Conservation (phyloP, 495 filamentous ascomycete species). For the Tricharina praecox region DNA sequence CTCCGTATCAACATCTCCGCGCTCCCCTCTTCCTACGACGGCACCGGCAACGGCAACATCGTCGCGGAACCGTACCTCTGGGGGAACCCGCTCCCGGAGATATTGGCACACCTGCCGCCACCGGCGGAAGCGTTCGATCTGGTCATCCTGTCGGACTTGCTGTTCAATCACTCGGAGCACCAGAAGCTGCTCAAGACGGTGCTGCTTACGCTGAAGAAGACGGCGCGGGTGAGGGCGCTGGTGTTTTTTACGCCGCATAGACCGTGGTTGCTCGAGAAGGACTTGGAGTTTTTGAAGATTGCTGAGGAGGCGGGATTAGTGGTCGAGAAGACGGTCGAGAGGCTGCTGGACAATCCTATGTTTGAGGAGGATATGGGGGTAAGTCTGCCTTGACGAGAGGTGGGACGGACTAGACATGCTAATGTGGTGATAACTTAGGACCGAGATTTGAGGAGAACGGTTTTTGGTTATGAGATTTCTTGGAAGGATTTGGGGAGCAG, state of each 20-base stretch:
- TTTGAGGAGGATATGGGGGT: conserved; percentile 75
- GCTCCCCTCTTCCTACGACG: conserved; percentile 30
- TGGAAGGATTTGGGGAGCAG: conserved; percentile 30
- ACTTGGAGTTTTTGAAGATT: conserved; percentile 69
- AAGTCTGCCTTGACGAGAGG: conserved; percentile 20
- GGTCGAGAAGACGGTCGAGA: conserved; percentile 64
- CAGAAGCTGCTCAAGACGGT: conserved; percentile 55
- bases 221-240: conserved; percentile 42
- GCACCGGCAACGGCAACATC: conserved; percentile 19
- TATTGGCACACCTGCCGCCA: background rate
- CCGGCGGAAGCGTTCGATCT: conserved; percentile 46
- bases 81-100: conserved; percentile 37
- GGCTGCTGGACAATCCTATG: conserved; percentile 63
- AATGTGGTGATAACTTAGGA: conserved; percentile 31
- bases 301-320: conserved; percentile 48
- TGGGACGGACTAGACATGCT: background rate
- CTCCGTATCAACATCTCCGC: conserved; percentile 52
- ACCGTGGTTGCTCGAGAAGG: conserved; percentile 71
- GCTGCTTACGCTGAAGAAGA: conserved; percentile 40
- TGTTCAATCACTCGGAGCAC: conserved; percentile 82
- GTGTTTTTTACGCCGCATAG: conserved; percentile 91
- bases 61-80: conserved; percentile 56
- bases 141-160: conserved; percentile 68
- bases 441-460: conserved; percentile 55
- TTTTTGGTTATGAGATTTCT: conserved; percentile 58